Evolutionary conservation across 202 grass and related monocot genomes (phyloP).

Genomic region (Setaria italica): DNA sequence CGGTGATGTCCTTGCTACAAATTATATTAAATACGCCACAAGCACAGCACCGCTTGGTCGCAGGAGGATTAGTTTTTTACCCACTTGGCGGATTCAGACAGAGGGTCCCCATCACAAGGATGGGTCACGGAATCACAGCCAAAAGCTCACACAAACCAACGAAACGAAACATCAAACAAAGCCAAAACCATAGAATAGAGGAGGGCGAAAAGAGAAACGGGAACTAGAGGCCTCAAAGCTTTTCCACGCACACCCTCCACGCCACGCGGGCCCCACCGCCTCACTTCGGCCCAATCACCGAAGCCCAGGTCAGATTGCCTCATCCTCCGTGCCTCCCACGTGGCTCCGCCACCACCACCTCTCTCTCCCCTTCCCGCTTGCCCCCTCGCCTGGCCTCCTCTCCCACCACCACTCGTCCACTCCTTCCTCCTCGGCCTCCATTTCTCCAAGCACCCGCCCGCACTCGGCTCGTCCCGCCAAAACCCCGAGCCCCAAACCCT

Average conservation of each 20-base stretch:
- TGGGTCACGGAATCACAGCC: neutral
- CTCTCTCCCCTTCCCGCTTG: neutral
- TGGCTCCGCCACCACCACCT: constrained; percentile 61
- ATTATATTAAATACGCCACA: no score
- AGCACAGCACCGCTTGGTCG: no score
- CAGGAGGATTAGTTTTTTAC: neutral
- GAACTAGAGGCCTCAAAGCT: neutral
- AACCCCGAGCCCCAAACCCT: constrained; percentile 35
- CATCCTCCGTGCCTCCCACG: constrained; percentile 53
- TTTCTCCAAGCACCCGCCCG: neutral
- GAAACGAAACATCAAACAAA: neutral
- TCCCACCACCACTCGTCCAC: neutral
- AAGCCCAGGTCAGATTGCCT: constrained; percentile 32
- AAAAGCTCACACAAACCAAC: constrained; percentile 4
- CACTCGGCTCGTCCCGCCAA: neutral
- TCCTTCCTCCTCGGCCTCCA: constrained; percentile 10
- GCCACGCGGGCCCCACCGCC: neutral
- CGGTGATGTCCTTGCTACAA: rapidly evolving
- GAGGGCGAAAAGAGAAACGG: neutral
- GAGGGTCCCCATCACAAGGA: neutral
- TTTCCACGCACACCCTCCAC: neutral
- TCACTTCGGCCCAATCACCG: neutral
- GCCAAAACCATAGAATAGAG: neutral
- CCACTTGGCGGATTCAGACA: constrained; percentile 24
- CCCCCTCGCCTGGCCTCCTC: neutral